Conservation (phyloP, 306 rosid genomes). For the Argentina anserina region DNA sequence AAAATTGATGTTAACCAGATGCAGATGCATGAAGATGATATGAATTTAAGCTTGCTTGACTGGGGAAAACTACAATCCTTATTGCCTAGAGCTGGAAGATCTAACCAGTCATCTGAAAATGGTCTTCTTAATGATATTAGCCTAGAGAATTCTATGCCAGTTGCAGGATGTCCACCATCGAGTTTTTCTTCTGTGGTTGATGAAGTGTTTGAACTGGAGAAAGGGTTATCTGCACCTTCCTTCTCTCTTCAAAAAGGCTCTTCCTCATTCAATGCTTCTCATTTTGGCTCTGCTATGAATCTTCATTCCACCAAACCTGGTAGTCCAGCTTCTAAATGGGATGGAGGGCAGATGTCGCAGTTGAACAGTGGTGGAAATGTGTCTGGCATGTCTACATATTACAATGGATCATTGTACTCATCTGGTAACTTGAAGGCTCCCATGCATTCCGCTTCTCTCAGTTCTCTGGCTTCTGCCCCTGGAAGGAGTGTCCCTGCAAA, state of each 20-base stretch:
- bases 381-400: slow-evolving; percentile 40
- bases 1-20: slow-evolving; percentile 73
- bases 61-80: slow-evolving; percentile 56
- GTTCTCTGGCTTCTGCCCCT: slow-evolving; percentile 52
- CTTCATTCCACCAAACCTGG: slow-evolving; percentile 53
- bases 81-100: slow-evolving; percentile 42
- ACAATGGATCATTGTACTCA: slow-evolving; percentile 55
- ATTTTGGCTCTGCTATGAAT: slow-evolving; percentile 61
- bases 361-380: slow-evolving; percentile 42
- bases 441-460: slow-evolving; percentile 60
- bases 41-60: slow-evolving; percentile 74
- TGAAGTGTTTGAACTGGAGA: slow-evolving; percentile 85
- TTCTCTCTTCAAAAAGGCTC: slow-evolving; percentile 48
- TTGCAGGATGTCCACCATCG: slow-evolving; percentile 60
- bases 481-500: slow-evolving; percentile 59
- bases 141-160: slow-evolving; percentile 54
- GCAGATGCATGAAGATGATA: slow-evolving; percentile 90
- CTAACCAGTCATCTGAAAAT: slow-evolving; percentile 53
- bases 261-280: slow-evolving; percentile 51
- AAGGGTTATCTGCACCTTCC: slow-evolving; percentile 56
- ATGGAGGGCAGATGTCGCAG: slow-evolving; percentile 65
- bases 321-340: slow-evolving; percentile 80
- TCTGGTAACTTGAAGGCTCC: slow-evolving; percentile 63
- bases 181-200: slow-evolving; percentile 91
- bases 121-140: slow-evolving; percentile 52